phyloP scores from a whole-genome alignment of 2,329 filamentous ascomycete species.

The Pyrenophora tritici-repentis region DNA sequence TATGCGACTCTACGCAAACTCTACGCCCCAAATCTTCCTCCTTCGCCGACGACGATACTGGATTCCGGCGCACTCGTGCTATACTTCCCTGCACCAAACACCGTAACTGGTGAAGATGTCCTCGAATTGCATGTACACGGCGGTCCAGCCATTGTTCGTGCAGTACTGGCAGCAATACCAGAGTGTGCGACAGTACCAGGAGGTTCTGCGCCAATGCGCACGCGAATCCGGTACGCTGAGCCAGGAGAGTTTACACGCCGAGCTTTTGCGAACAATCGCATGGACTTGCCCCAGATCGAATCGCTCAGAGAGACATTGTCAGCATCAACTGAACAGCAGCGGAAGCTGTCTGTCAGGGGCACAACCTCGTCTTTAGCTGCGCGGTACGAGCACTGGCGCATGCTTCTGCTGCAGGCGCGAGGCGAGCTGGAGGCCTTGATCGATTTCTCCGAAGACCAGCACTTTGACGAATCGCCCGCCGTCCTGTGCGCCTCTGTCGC shows the following conservation, averaged over 20 bases:
- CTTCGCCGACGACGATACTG: constrained; percentile 56
- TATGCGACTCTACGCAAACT: constrained; percentile 76
- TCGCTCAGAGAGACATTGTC: constrained; percentile 65
- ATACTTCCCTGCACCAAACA: constrained; percentile 79
- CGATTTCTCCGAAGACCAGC: constrained; percentile 96
- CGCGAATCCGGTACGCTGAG: constrained; percentile 79
- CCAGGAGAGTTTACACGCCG: constrained; percentile 93
- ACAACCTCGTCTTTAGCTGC: constrained; percentile 70
- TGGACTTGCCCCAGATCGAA: constrained; percentile 84
- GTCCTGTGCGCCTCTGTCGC: constrained; percentile 74
- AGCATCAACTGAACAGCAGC: constrained; percentile 87
- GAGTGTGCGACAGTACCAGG: constrained; percentile 45
- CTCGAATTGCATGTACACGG: constrained; percentile 95
- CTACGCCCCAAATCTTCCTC: constrained; percentile 58
- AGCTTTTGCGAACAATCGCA: constrained; percentile 83
- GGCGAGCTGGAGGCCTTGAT: constrained; percentile 95
- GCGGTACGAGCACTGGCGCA: constrained; percentile 83
- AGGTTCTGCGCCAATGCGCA: constrained; percentile 8
- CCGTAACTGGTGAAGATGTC: constrained; percentile 89
- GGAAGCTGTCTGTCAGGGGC: constrained; percentile 80
- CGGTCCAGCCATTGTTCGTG: constrained; percentile 83
- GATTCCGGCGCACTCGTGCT: constrained; percentile 82
- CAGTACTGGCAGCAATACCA: constrained; percentile 79
- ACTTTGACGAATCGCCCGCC: constrained; percentile 85
- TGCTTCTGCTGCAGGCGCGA: constrained; percentile 75